These are phyloP conservation scores for Teunomyces lycoperdinae DNA, from an alignment of 805 yeast genomes.

Conservation along the genomic window DNA sequence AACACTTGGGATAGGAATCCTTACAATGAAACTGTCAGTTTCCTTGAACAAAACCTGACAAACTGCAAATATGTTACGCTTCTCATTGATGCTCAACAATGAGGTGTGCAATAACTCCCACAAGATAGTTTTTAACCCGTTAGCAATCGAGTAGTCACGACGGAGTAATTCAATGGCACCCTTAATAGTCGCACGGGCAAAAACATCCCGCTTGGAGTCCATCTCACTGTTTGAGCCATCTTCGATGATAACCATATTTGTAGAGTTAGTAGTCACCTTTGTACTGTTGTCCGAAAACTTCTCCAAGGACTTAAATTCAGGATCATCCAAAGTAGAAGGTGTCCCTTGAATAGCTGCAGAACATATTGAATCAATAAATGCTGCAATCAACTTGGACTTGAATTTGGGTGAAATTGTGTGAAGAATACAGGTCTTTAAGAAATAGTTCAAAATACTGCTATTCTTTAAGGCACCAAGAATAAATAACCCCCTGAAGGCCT, in stretches of 20 bases:
- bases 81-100: conserved; percentile 54
- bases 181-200: conserved; percentile 59
- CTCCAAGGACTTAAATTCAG: conserved; percentile 50
- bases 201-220: conserved; percentile 56
- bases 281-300: conserved; percentile 20
- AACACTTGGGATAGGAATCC: conserved; percentile 63
- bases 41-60: conserved; percentile 66
- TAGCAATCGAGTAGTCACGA: conserved; percentile 54
- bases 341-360: conserved; percentile 64
- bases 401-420: conserved; percentile 52
- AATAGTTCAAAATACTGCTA: conserved; percentile 54
- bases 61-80: conserved; percentile 61
- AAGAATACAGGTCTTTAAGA: conserved; percentile 53
- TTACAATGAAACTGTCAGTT: conserved; percentile 57
- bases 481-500: conserved; percentile 70
- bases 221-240: conserved; percentile 45
- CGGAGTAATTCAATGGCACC: conserved; percentile 68
- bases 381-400: conserved; percentile 46
- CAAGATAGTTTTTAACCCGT: conserved; percentile 54
- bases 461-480: conserved; percentile 77
- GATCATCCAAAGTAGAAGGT: conserved; percentile 58
- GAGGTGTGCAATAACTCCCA: conserved; percentile 73
- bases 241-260: conserved; percentile 55
- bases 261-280: conserved; percentile 17
- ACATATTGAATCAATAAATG: conserved; percentile 55